phyloP scores from a whole-genome alignment of 2,329 filamentous ascomycete species.

The Beauveria sp. region DNA sequence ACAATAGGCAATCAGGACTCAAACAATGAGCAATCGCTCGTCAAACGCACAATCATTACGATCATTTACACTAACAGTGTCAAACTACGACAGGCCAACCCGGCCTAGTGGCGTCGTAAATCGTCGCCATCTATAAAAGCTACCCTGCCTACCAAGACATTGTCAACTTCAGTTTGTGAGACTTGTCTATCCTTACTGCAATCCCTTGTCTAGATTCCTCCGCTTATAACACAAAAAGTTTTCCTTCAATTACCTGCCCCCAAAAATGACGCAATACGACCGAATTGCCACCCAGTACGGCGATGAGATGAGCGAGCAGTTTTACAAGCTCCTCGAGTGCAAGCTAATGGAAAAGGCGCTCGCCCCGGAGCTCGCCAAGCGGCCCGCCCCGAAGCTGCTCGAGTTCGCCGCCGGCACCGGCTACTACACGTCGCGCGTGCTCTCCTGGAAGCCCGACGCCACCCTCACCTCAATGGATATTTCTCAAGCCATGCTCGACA shows the following conservation, averaged over 20 bases:
- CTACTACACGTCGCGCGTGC: conserved; percentile 5
- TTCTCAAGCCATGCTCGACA: not conserved
- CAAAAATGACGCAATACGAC: conserved; percentile 6
- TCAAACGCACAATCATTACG: too few relatives aligned
- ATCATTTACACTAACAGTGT: too few relatives aligned
- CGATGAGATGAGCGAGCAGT: not conserved
- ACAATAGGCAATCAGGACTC: too few relatives aligned
- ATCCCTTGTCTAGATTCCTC: too few relatives aligned
- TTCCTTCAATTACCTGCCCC: not conserved
- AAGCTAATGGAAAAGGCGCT: not conserved
- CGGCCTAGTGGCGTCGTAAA: too few relatives aligned
- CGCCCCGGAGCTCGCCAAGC: not conserved
- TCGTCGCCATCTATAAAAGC: too few relatives aligned
- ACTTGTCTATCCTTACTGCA: too few relatives aligned
- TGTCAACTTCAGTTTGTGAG: too few relatives aligned
- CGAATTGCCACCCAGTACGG: not conserved
- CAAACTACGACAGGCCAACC: too few relatives aligned
- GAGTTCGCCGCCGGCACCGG: conserved; percentile 5
- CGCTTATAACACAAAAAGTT: not conserved
- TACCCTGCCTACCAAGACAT: too few relatives aligned
- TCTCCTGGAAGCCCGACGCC: not conserved
- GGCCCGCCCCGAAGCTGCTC: not conserved
- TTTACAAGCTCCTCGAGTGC: conserved; percentile 5
- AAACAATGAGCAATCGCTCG: too few relatives aligned
- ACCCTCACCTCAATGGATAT: conserved; percentile 3